phyloP scores from a whole-genome alignment of 2,329 filamentous ascomycete genomes.

The Claviceps fusiformis region DNA sequence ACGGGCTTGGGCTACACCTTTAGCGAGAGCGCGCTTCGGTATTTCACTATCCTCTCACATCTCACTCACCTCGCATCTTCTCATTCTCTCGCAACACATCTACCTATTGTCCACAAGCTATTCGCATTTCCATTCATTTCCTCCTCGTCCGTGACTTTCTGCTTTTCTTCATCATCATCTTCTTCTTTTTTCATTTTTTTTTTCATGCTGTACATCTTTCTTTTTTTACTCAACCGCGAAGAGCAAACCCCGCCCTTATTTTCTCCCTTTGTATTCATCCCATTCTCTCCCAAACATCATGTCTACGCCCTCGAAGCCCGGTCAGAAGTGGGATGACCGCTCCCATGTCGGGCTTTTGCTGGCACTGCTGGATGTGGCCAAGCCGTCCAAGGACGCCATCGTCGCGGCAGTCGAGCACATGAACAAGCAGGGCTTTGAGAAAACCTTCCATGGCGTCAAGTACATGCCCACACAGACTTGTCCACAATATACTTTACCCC shows the following conservation, averaged over 20 bases:
- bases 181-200: too few species aligned
- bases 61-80: background rate
- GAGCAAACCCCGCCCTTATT: background rate
- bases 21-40: conserved; percentile 27
- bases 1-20: conserved; percentile 25
- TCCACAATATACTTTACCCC: background rate
- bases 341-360: conserved; percentile 27
- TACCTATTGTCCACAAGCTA: background rate
- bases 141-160: too few species aligned
- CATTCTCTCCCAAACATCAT: background rate
- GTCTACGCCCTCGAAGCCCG: background rate
- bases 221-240: background rate
- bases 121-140: background rate
- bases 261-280: background rate
- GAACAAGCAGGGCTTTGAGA: conserved; percentile 22
- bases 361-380: conserved; percentile 21
- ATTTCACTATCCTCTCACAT: conserved; percentile 8
- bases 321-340: conserved; percentile 18
- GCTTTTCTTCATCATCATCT: too few species aligned
- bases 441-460: conserved; percentile 26
- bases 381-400: conserved; percentile 21
- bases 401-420: conserved; percentile 18
- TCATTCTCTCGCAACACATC: background rate
- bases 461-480: conserved; percentile 12
- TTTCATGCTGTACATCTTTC: background rate